Base-by-base conservation (phyloP, 2,329 filamentous ascomycete species). In the Tolypocladium paradoxum region DNA sequence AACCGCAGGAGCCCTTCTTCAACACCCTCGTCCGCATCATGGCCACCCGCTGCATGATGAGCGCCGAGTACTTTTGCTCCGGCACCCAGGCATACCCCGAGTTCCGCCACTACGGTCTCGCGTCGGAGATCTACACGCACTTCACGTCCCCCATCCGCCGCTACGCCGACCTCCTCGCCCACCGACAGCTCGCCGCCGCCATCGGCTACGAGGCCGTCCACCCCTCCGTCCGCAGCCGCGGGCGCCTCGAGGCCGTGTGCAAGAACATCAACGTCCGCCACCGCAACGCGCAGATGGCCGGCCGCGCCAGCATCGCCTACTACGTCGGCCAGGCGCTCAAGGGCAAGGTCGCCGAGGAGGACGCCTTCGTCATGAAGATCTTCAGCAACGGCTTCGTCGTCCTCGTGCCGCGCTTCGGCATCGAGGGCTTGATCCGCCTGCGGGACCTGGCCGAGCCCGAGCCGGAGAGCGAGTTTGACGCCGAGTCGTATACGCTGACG, bases 41-140 rank as follows among this genome's bases (percentile, higher is more conserved):
- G 75, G 93, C 93, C 11, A 99, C 93, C 9, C 86, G 93, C 24
- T 99, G 93, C 79, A 99, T 99, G 93, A 96, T 96, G 78, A 93
- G 90, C 52, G 93, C 93, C 57, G 93, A 99, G 72, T 99, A 99
- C 73, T 99, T 99, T 72, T 93, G 88, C 72, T 88, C 92, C 0
- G 93, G 93, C 55, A 91, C 90, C 7, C 90, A 96, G 68, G 83
- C 91, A 0, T 92, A 93, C 68, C 87, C 90, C 0, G 93, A 97
- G 67, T 99, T 96, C 78, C 83, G 90, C 51, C 95, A 99, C 73
- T 99, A 99, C 70, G 93, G 93, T 60, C 84, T 99, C 36, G 95
- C 95, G 0, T 90, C 87, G 4, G 88, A 95, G 64, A 99, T 99
- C 67, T 99, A 99, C 75, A 99, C 93, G 2, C 93, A 99, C 70